Base-by-base conservation (phyloP, 2,329 filamentous ascomycete genomes). In the Colletotrichum magnum region DNA sequence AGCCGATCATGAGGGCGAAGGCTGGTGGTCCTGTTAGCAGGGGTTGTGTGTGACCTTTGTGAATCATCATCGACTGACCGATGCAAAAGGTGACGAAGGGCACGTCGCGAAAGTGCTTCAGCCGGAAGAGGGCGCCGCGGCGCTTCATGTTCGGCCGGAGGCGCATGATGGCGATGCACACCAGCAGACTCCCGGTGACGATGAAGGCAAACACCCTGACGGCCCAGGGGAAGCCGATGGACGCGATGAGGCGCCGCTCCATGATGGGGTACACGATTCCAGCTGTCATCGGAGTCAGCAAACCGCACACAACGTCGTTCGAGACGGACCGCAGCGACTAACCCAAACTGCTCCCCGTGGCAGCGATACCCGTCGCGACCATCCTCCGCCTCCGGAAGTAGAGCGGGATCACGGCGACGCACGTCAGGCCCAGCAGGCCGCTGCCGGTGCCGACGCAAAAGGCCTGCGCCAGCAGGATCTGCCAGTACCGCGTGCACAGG, bases 391-490 rank as follows among this genome's bases (percentile, higher is more conserved):
- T 71, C 28, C 54, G 72, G 47, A 83, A 83, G 59, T 79, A 83
- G 0, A 73, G 69, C 4, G 77, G 73, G 2, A 82, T 54, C 2
- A 82, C 68, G 0, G 81, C 73, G 1, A 80, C 72, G 10, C 74
- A 73, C 0, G 84, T 83, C 1, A 81, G 64, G 56, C 83, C 85
- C 4, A 83, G 54, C 10, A 79, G 73, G 4, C 85, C 82, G 9
- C 75, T 77, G 2, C 85, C 86, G 1, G 84, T 70, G 5, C 86
- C 86, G 28, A 84, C 72, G 57, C 80, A 82, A 36, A 85, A 71
- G 2, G 83, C 83, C 69, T 86, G 85, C 0, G 82, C 74, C 0
- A 87, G 75, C 1, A 87, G 56, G 0, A 82, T 73, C 70, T 87
- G 83, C 78, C 79, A 87, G 74, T 84, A 86, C 2, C 74, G 68